These are phyloP conservation scores for Hypoxylon rubiginosum DNA, from an alignment of 2,329 filamentous ascomycete species.

Conservation along the genomic window DNA sequence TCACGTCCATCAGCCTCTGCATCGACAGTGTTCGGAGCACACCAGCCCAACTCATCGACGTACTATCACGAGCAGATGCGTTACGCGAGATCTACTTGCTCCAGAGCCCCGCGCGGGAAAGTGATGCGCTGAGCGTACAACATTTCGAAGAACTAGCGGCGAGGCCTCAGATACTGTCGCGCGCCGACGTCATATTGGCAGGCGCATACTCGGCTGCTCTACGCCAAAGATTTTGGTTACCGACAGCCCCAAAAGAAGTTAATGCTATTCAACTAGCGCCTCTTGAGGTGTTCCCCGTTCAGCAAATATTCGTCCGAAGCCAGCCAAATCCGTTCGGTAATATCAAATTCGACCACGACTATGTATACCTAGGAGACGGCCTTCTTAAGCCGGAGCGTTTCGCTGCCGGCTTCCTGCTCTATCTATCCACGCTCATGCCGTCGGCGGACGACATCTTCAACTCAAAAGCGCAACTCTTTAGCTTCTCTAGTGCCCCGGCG, in stretches of 20 bases:
- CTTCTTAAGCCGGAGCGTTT: conserved; percentile 35
- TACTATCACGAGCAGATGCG: conserved; percentile 9
- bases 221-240: conserved; percentile 28
- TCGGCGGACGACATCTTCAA: neutral
- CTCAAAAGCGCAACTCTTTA: conserved; percentile 19
- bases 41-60: conserved; percentile 27
- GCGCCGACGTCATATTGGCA: conserved; percentile 19
- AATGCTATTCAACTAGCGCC: conserved; percentile 3
- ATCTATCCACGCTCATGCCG: conserved; percentile 15
- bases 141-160: conserved; percentile 15
- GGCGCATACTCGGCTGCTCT: conserved; percentile 35
- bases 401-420: conserved; percentile 29
- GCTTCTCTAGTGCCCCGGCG: conserved; percentile 30
- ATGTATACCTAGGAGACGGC: conserved; percentile 23
- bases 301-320: conserved; percentile 29
- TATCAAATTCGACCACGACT: conserved; percentile 11
- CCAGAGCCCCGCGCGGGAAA: conserved; percentile 26
- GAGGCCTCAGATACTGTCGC: conserved; percentile 19
- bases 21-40: conserved; percentile 32
- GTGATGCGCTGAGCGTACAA: conserved; percentile 11
- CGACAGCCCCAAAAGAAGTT: neutral
- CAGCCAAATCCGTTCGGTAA: neutral
- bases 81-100: conserved; percentile 29
- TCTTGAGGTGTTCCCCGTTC: conserved; percentile 24
- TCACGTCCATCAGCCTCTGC: conserved; percentile 34